Conservation (phyloP, 2,329 filamentous ascomycete species). For the Sarocladium brachiariae region DNA sequence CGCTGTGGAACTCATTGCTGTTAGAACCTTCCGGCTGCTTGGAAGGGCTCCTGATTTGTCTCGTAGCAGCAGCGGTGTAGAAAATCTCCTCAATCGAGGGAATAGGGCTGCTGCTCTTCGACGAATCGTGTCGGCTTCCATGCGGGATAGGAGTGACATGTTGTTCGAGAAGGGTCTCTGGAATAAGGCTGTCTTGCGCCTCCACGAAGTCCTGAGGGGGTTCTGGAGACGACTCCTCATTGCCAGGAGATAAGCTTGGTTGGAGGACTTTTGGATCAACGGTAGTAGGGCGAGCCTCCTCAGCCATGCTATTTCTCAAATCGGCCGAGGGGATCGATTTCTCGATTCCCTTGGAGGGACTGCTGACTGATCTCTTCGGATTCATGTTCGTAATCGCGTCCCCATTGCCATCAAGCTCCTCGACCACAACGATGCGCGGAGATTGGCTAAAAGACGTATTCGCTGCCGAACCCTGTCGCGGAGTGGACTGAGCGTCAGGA, state of each 20-base stretch:
- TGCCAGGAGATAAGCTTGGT: not conserved
- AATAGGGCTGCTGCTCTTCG: slow-evolving; percentile 24
- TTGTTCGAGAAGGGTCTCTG: slow-evolving; percentile 16
- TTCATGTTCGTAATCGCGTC: slow-evolving; percentile 24
- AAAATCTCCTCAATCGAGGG: slow-evolving; percentile 33
- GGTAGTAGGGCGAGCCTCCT: not conserved
- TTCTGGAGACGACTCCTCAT: not conserved
- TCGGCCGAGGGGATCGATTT: not conserved
- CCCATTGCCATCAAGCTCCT: not conserved
- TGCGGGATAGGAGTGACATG: slow-evolving; percentile 12
- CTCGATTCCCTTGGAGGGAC: not conserved
- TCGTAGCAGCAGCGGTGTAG: slow-evolving; percentile 31
- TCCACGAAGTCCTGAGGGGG: not conserved
- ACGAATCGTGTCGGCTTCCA: slow-evolving; percentile 14
- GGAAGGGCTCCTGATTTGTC: slow-evolving; percentile 27
- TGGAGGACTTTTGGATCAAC: not conserved
- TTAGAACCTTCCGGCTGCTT: slow-evolving; percentile 22
- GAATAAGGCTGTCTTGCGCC: slow-evolving; percentile 12
- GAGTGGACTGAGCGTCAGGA: not conserved
- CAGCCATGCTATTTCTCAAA: not conserved
- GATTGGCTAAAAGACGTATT: not conserved
- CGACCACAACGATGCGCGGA: not conserved
- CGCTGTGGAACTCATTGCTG: slow-evolving; percentile 19
- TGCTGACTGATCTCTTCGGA: slow-evolving; percentile 24
- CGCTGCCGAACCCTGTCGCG: not conserved